These are phyloP conservation scores for Chalciporus piperatus DNA, from an alignment of 768 basidiomycete genomes.

Conservation along the genomic window DNA sequence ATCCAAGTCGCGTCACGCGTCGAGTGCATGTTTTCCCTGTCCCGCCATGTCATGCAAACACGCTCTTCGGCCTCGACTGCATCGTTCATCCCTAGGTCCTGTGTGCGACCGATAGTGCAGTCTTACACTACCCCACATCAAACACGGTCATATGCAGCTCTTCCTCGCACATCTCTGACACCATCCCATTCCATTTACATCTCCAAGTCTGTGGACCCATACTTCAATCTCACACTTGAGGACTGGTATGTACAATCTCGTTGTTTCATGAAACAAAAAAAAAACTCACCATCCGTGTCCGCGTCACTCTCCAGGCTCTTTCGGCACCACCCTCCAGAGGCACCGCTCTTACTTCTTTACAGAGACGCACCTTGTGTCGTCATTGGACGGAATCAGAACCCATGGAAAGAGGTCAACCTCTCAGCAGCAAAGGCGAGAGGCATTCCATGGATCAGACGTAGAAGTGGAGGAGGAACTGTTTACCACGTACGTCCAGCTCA, in stretches of 20 bases:
- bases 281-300: too few species aligned
- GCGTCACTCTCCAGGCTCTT: constrained; percentile 57
- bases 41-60: constrained; percentile 29
- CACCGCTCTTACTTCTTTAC: constrained; percentile 83
- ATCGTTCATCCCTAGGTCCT: neutral
- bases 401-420: constrained; percentile 96
- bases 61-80: constrained; percentile 6
- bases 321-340: constrained; percentile 61
- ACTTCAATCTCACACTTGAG: constrained; percentile 87
- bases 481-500: constrained; percentile 70
- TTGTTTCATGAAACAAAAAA: constrained; percentile 1
- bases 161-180: constrained; percentile 21
- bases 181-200: constrained; percentile 59
- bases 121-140: neutral
- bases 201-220: constrained; percentile 77
- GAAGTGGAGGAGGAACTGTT: constrained; percentile 94
- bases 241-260: constrained; percentile 62
- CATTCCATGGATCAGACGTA: constrained; percentile 77
- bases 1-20: neutral
- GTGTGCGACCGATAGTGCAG: neutral
- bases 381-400: constrained; percentile 95
- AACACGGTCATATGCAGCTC: constrained; percentile 13
- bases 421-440: constrained; percentile 45
- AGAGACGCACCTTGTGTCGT: constrained; percentile 87
- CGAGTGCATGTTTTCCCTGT: constrained; percentile 31